Evolutionary conservation across 345 rosid species (phyloP).

Genomic region (Salix viminalis): DNA sequence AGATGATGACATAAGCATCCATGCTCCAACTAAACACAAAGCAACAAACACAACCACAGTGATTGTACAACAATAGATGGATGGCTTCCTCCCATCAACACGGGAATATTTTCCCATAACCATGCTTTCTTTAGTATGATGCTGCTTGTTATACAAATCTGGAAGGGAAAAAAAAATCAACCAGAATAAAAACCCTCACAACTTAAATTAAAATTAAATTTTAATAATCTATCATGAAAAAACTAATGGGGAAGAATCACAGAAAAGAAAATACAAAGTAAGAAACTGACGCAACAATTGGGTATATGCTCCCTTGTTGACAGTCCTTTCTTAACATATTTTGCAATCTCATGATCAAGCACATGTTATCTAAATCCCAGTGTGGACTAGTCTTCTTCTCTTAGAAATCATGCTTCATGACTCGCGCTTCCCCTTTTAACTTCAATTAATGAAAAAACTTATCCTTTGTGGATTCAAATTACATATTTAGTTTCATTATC

Average conservation of each 20-base stretch:
- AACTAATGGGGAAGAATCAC: neutral
- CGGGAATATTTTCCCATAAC: conserved; percentile 68
- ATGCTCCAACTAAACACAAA: conserved; percentile 81
- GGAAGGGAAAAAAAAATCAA: conserved; percentile 7
- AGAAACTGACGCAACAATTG: neutral
- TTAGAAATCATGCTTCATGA: neutral
- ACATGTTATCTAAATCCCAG: neutral
- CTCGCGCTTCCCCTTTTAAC: neutral
- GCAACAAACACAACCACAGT: conserved; percentile 79
- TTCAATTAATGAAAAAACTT: neutral
- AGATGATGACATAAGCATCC: conserved; percentile 94
- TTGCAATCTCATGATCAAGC: neutral
- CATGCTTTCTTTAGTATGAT: conserved; percentile 32
- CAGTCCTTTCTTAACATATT: neutral
- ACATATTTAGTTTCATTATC: neutral
- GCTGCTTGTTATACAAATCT: neutral
- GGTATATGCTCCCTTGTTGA: neutral
- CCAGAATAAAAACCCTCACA: neutral
- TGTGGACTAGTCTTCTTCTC: neutral
- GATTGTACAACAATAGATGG: conserved; percentile 75
- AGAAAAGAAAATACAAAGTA: neutral
- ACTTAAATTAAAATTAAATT: neutral
- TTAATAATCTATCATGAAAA: neutral
- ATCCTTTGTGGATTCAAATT: neutral
- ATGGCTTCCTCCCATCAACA: conserved; percentile 59